Evolutionary conservation across 768 basidiomycete genomes (phyloP), one percentile per base, ranked within the genome.

Genomic region (Mycena amicta): DNA sequence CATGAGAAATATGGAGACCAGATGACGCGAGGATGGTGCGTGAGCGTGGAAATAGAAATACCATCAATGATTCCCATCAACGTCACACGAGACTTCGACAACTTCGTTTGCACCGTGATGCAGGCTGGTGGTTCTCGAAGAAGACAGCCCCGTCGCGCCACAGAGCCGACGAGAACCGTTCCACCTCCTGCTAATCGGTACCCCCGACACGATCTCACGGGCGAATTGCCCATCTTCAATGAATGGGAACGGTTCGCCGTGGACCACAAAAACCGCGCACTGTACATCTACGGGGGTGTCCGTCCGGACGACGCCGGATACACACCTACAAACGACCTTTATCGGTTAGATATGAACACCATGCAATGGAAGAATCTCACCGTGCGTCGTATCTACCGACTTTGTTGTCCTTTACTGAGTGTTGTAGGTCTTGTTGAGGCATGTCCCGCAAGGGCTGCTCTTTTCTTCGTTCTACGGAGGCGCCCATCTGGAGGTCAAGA

Each of bases 291-390:
- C 27, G 67, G 66, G 13, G 71, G 71, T 2, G 49, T 53, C n/a
- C 62, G 57, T 4, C 68, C 67, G 13, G 41, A 43, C 2, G 62
- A 62, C 18, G 51, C 60, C 13, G 20, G 5, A 11, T 6, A 52
- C 16, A 29, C 45, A 0, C 63, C 66, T 0, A 67, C 70, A 1
- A 63, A 57, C 11, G 70, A 72, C 50, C 67, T 73, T 8, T 62
- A 62, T 51, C 53, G 57, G 4, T 61, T 66, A 26, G 61, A 70
- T 46, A 52, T 65, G 4, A 51, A 25, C 22, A 63, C 62, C 3
- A 60, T 67, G 66, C 26, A 40, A 6, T 73, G 72, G 72, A 53
- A 54, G 25, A 62, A 71, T 53, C 56, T 67, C 4, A 70, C 70
- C 5, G 72, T 71, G 45, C 20, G 65, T 6, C 27, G 11, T 26